Evolutionary conservation across 2,329 filamentous ascomycete genomes (phyloP).

Genomic region (Aspergillus transmontanensis): DNA sequence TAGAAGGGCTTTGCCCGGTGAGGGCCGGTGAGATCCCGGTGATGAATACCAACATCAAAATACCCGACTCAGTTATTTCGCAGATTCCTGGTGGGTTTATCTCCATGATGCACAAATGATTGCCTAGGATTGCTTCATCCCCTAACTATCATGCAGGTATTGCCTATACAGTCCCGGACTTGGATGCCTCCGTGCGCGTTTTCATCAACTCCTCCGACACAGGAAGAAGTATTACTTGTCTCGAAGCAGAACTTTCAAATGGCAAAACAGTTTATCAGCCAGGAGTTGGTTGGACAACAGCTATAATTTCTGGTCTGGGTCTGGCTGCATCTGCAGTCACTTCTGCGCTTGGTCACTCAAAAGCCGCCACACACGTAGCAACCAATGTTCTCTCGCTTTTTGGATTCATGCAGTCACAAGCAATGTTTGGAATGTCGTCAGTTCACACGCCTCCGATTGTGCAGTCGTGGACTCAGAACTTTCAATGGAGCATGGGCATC

Average conservation of each 20-base stretch:
- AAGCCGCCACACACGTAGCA: conserved; percentile 89
- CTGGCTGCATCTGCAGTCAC: conserved; percentile 82
- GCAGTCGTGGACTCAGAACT: conserved; percentile 91
- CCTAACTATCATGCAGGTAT: conserved; percentile 56
- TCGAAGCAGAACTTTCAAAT: conserved; percentile 85
- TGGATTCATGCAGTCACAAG: conserved; percentile 90
- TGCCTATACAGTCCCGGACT: conserved; percentile 84
- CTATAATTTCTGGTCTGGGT: conserved; percentile 80
- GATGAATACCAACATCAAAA: conserved; percentile 64
- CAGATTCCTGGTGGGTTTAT: conserved; percentile 64
- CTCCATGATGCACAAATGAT: neutral
- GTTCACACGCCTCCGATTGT: conserved; percentile 84
- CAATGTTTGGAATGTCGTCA: conserved; percentile 83
- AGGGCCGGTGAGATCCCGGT: conserved; percentile 77
- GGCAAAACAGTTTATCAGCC: conserved; percentile 86
- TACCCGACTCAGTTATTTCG: conserved; percentile 59
- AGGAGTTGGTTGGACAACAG: conserved; percentile 86
- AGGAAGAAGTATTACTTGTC: conserved; percentile 72
- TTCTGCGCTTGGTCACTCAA: conserved; percentile 85
- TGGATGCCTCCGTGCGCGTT: conserved; percentile 81
- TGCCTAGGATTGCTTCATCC: neutral
- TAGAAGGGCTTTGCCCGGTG: conserved; percentile 86
- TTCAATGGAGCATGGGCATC: conserved; percentile 96
- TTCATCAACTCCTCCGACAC: conserved; percentile 72
- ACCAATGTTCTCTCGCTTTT: conserved; percentile 90